A percentile compares a stretch with the other conserved stretches of the same genome.
These are phyloP conservation scores for Chytriomyces hyalinus DNA, from an alignment of 192 early-diverging fungal genomes.

Conservation along the genomic window DNA sequence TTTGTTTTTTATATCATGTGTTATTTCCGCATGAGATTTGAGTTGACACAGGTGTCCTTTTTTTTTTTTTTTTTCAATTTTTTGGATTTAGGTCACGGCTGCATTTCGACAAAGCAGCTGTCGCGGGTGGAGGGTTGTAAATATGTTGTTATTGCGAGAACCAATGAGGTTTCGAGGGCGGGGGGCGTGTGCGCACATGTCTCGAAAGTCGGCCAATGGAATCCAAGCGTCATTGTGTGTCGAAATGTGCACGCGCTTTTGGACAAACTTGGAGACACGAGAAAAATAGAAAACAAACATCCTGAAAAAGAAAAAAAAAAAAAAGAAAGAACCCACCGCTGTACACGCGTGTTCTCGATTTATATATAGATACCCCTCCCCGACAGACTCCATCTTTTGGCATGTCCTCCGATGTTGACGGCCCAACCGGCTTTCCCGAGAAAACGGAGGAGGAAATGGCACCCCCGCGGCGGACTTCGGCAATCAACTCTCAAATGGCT, in stretches of 20 bases:
- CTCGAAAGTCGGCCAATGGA: background rate
- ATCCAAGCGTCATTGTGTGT: background rate
- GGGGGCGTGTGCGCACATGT: background rate
- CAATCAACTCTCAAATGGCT: slow-evolving; percentile 1
- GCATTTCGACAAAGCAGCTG: background rate
- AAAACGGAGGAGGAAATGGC: too few relatives aligned
- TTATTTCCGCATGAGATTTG: background rate
- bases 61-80: background rate
- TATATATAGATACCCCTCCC: background rate
- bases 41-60: too few relatives aligned
- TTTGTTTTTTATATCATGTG: background rate
- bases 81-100: background rate
- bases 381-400: too few relatives aligned
- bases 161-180: background rate
- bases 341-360: background rate
- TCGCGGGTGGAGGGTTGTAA: background rate
- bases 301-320: background rate
- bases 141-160: background rate
- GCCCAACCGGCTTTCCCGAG: too few relatives aligned
- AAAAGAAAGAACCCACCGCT: background rate
- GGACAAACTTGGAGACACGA: background rate
- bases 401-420: too few relatives aligned
- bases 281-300: background rate
- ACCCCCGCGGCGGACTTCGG: background rate
- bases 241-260: background rate